Conservation (phyloP, 805 yeast genomes). For the Candida arabinofermentans region DNA sequence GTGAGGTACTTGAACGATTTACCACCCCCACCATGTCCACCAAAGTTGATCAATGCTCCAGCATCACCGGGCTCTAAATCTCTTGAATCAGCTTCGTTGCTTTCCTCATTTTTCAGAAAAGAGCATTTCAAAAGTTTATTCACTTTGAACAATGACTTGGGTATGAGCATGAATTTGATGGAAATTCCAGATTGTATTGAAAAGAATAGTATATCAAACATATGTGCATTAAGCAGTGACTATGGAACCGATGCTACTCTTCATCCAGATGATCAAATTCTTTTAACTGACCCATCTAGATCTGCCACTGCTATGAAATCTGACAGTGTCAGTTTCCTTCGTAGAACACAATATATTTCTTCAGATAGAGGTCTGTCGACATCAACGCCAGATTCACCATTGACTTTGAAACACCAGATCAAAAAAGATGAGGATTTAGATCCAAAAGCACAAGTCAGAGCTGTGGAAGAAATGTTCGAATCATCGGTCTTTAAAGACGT, state of each 20-base stretch:
- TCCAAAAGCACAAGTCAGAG: constrained; percentile 58
- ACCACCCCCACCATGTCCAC: constrained; percentile 93
- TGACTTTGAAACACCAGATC: constrained; percentile 12
- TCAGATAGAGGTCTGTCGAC: constrained; percentile 40
- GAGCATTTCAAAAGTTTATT: constrained; percentile 66
- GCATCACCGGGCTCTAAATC: constrained; percentile 29
- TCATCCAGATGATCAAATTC: constrained; percentile 72
- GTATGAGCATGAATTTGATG: constrained; percentile 72
- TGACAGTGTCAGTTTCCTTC: constrained; percentile 52
- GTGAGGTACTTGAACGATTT: constrained; percentile 79
- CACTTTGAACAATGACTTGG: constrained; percentile 56
- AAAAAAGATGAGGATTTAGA: constrained; percentile 39
- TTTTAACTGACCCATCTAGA: constrained; percentile 75
- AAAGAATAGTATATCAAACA: constrained; percentile 24
- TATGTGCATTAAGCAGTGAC: constrained; percentile 30
- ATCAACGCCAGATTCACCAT: constrained; percentile 18
- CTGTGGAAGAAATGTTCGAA: constrained; percentile 78
- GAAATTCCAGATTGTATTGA: constrained; percentile 66
- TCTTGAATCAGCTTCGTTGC: constrained; percentile 48
- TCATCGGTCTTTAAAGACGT: constrained; percentile 40
- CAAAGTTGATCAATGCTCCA: constrained; percentile 64
- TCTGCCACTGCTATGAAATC: constrained; percentile 39
- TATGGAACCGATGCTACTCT: constrained; percentile 36
- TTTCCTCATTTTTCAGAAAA: constrained; percentile 70
- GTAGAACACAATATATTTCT: constrained; percentile 92